phyloP scores from a whole-genome alignment of 805 yeast genomes.

The Ogataea chonburiensis region DNA sequence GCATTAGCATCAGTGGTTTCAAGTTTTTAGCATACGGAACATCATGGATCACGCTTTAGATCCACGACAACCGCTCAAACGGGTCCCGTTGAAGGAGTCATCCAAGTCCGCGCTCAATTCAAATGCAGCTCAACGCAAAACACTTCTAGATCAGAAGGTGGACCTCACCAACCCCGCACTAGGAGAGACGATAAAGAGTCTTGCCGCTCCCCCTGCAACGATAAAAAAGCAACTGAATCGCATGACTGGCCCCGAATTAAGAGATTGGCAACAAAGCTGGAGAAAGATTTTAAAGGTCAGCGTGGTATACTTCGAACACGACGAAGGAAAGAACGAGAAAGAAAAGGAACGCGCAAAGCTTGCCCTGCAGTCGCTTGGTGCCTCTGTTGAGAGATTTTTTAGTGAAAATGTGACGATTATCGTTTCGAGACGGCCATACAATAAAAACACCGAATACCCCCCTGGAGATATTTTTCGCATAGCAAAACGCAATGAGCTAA shows the following conservation, averaged over 20 bases:
- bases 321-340: slow-evolving; percentile 34
- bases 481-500: slow-evolving; percentile 60
- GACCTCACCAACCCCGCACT: slow-evolving; percentile 15
- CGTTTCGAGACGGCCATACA: slow-evolving; percentile 59
- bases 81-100: slow-evolving; percentile 31
- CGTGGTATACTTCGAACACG: slow-evolving; percentile 55
- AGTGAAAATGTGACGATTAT: slow-evolving; percentile 71
- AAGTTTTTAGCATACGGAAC: slow-evolving; percentile 5
- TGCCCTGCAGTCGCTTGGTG: slow-evolving; percentile 47
- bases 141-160: slow-evolving; percentile 23
- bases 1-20: slow-evolving; percentile 10
- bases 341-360: slow-evolving; percentile 37
- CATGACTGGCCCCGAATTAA: slow-evolving; percentile 41
- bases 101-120: slow-evolving; percentile 29
- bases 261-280: slow-evolving; percentile 62
- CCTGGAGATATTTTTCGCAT: slow-evolving; percentile 63
- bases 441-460: slow-evolving; percentile 42
- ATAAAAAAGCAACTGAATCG: slow-evolving; percentile 20
- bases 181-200: slow-evolving; percentile 7
- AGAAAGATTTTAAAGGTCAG: slow-evolving; percentile 53
- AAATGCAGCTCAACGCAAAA: slow-evolving; percentile 21
- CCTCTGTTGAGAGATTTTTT: slow-evolving; percentile 57
- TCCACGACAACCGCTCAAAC: slow-evolving; percentile 13
- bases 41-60: slow-evolving; percentile 18
- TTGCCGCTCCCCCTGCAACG: slow-evolving; percentile 6